phyloP scores from a whole-genome alignment of 2,329 filamentous ascomycete genomes.

The Nemania abortiva region DNA sequence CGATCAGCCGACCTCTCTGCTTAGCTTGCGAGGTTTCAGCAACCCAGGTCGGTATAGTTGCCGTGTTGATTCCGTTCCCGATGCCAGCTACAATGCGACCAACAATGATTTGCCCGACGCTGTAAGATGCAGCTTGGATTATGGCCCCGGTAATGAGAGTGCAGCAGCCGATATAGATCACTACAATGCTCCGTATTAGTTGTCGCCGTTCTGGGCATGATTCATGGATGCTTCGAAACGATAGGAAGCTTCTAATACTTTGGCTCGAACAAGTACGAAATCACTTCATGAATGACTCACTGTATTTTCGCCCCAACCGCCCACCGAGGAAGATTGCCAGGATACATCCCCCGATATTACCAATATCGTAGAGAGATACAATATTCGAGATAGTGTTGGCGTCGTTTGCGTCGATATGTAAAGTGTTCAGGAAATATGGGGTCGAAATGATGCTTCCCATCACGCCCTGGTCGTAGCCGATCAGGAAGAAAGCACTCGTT shows the following conservation, averaged over 20 bases:
- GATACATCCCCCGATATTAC: constrained; percentile 15
- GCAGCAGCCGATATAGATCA: constrained; percentile 9
- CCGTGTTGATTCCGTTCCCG: constrained; percentile 21
- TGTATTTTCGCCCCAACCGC: background rate
- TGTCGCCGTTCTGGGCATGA: background rate
- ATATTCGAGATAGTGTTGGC: constrained; percentile 15
- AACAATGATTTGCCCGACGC: constrained; percentile 10
- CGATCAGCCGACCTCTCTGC: constrained; percentile 14
- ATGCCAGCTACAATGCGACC: constrained; percentile 10
- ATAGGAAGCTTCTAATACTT: background rate
- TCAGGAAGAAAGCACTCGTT: constrained; percentile 16
- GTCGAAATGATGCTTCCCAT: constrained; percentile 20
- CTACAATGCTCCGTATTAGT: background rate
- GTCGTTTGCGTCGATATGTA: constrained; percentile 2
- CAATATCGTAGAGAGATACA: constrained; percentile 9
- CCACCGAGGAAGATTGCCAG: constrained; percentile 10
- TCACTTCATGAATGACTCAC: background rate
- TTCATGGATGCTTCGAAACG: background rate
- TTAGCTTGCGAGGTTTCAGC: constrained; percentile 14
- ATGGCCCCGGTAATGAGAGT: constrained; percentile 6
- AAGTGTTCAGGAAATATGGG: constrained; percentile 10
- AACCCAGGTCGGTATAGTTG: constrained; percentile 8
- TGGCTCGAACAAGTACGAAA: background rate
- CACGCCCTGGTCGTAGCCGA: constrained; percentile 13
- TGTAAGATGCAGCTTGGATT: constrained; percentile 11